Percentiles rank a stretch among this genome's conserved stretches.
Evolutionary conservation across 2,329 filamentous ascomycete genomes (phyloP).

Genomic region (Aureobasidium sp.): DNA sequence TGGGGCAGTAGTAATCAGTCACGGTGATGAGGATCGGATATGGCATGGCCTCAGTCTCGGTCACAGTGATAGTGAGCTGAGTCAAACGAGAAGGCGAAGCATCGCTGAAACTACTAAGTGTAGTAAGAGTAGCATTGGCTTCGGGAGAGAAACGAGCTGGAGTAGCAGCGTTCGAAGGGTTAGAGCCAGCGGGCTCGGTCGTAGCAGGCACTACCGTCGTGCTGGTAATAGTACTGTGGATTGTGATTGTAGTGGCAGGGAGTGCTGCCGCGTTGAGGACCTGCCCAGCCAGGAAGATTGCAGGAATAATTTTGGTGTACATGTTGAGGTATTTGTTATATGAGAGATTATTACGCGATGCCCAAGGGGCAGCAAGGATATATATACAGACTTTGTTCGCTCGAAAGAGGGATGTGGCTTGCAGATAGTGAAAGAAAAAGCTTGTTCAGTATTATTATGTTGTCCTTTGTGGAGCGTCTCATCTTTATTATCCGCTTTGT

Average conservation of each 20-base stretch:
- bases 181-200: background rate
- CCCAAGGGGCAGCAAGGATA: background rate
- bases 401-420: background rate
- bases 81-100: background rate
- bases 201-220: background rate
- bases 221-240: slow-evolving; percentile 7
- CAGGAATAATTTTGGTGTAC: slow-evolving; percentile 3
- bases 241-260: slow-evolving; percentile 2
- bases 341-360: background rate
- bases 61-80: background rate
- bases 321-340: background rate
- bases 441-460: background rate
- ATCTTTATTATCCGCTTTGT: background rate
- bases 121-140: background rate
- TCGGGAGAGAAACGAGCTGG: background rate
- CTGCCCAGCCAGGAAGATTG: slow-evolving; percentile 16
- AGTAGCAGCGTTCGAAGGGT: background rate
- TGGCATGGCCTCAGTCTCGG: background rate
- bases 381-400: background rate
- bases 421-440: background rate
- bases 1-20: background rate
- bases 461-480: background rate
- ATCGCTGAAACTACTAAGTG: slow-evolving; percentile 6
- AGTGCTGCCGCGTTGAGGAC: slow-evolving; percentile 10
- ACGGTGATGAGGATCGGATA: background rate